Evolutionary conservation across 805 yeast species (phyloP).

Genomic region (Schwanniomyces occidentalis): DNA sequence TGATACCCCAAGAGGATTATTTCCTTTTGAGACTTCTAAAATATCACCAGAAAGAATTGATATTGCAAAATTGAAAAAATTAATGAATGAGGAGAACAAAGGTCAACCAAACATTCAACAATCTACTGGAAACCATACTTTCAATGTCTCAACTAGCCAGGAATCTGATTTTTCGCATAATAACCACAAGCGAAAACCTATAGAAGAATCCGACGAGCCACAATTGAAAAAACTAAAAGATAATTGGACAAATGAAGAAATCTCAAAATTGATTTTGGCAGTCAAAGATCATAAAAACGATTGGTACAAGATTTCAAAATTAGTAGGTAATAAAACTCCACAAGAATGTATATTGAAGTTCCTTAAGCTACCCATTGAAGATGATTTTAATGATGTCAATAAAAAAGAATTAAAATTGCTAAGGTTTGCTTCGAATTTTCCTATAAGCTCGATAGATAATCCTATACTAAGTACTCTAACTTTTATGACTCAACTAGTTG

Average conservation of each 20-base stretch:
- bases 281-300: slow-evolving; percentile 64
- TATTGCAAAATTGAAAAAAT: slow-evolving; percentile 33
- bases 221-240: slow-evolving; percentile 30
- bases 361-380: slow-evolving; percentile 79
- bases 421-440: slow-evolving; percentile 79
- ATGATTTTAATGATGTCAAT: slow-evolving; percentile 55
- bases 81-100: slow-evolving; percentile 18
- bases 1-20: slow-evolving; percentile 90
- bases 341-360: slow-evolving; percentile 82
- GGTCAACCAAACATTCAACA: slow-evolving; percentile 1
- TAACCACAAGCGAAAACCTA: slow-evolving; percentile 1
- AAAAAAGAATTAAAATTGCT: slow-evolving; percentile 65
- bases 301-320: slow-evolving; percentile 76
- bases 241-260: slow-evolving; percentile 68
- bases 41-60: slow-evolving; percentile 55
- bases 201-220: slow-evolving; percentile 12
- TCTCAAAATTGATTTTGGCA: slow-evolving; percentile 61
- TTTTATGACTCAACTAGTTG: slow-evolving; percentile 81
- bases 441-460: slow-evolving; percentile 82
- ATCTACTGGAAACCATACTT: background rate
- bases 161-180: background rate
- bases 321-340: slow-evolving; percentile 64
- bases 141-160: background rate
- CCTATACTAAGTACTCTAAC: slow-evolving; percentile 94
- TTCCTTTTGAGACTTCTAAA: slow-evolving; percentile 85